Percentiles rank a stretch among this genome's conserved stretches.
These are phyloP conservation scores for Volutella citrinella DNA, from an alignment of 2,329 filamentous ascomycete genomes.

Conservation along the genomic window DNA sequence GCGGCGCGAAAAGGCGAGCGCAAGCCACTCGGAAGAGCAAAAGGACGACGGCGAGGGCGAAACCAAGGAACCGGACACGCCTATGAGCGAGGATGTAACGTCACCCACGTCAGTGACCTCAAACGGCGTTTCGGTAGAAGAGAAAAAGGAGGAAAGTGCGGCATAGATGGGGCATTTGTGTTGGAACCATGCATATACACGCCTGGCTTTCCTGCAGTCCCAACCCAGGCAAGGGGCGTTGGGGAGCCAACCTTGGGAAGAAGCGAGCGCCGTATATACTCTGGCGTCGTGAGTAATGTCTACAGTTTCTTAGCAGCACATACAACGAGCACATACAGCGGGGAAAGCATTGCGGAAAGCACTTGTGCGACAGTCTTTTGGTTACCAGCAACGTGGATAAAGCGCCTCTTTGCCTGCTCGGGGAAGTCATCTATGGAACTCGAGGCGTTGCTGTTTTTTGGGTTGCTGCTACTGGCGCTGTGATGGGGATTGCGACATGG, in stretches of 20 bases:
- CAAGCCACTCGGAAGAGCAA: conserved; percentile 29
- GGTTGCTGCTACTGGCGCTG: too few relatives aligned
- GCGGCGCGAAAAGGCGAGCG: conserved; percentile 58
- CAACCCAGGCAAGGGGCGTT: too few relatives aligned
- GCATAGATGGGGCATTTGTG: conserved; percentile 13
- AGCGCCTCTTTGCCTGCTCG: too few relatives aligned
- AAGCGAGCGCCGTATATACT: conserved; percentile 21
- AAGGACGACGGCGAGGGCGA: conserved; percentile 22
- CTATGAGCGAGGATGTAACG: conserved; percentile 16
- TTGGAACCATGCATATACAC: conserved; percentile 21
- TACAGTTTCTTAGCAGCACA: too few relatives aligned
- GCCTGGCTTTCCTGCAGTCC: too few relatives aligned
- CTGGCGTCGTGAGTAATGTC: conserved; percentile 35
- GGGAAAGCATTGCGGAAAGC: conserved; percentile 9
- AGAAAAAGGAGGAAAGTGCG: conserved; percentile 16
- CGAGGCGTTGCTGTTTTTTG: too few relatives aligned
- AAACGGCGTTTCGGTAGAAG: conserved; percentile 11
- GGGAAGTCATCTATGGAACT: too few relatives aligned
- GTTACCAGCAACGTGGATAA: conserved; percentile 10
- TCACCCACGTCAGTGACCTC: conserved; percentile 17
- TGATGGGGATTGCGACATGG: too few relatives aligned
- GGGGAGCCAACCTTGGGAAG: conserved; percentile 11
- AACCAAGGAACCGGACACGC: conserved; percentile 13
- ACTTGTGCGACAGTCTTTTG: conserved; percentile 14
- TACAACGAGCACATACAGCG: conserved; percentile 23